phyloP scores from a whole-genome alignment of 306 rosid genomes.

The Quercus aquifolioides region DNA sequence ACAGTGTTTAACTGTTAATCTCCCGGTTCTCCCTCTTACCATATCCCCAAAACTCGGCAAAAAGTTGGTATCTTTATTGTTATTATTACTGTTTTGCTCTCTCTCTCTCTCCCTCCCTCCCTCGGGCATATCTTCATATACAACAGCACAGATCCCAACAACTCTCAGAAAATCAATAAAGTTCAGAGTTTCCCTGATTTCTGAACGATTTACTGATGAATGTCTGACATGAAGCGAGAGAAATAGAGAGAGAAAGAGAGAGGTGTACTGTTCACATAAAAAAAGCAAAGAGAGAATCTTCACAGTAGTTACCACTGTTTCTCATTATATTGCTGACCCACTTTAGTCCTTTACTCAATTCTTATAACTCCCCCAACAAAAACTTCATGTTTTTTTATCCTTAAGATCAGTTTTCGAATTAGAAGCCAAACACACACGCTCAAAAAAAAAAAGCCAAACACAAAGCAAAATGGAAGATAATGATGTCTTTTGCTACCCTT shows the following conservation, averaged over 20 bases:
- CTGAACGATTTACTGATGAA: constrained; percentile 71
- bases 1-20: constrained; percentile 32
- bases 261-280: constrained; percentile 21
- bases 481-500: constrained; percentile 56
- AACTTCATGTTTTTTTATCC: background rate
- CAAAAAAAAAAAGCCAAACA: background rate
- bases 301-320: constrained; percentile 53
- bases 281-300: constrained; percentile 59
- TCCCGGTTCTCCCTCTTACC: constrained; percentile 23
- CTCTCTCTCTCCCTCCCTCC: constrained; percentile 9
- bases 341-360: constrained; percentile 38
- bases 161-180: constrained; percentile 58
- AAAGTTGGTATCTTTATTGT: constrained; percentile 41
- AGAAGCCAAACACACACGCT: background rate
- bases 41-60: constrained; percentile 45
- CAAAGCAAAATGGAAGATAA: constrained; percentile 33
- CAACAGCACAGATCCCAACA: constrained; percentile 82
- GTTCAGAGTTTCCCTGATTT: constrained; percentile 70
- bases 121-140: constrained; percentile 32
- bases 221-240: constrained; percentile 50
- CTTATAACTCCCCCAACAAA: constrained; percentile 12
- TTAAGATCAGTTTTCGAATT: background rate
- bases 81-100: constrained; percentile 31
- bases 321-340: constrained; percentile 31
- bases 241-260: constrained; percentile 27